Percentiles rank a stretch among this genome's conserved stretches.
Evolutionary conservation across 2,329 filamentous ascomycete species (phyloP).

Genomic region (Juglanconis sp.): DNA sequence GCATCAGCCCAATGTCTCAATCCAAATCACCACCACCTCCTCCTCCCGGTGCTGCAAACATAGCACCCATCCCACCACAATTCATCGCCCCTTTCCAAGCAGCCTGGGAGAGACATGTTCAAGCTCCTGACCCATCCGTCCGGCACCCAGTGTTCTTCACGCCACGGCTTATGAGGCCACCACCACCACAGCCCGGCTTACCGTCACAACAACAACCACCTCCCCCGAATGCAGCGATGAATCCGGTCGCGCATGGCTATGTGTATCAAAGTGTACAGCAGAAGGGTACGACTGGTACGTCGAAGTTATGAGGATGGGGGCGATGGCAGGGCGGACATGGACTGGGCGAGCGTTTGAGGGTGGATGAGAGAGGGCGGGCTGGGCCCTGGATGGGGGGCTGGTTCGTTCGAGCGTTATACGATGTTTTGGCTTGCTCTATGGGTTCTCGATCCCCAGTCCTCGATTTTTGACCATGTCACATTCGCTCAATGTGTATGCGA

Average conservation of each 20-base stretch:
- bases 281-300: constrained; percentile 22
- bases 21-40: constrained; percentile 8
- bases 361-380: background rate
- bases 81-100: constrained; percentile 21
- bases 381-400: background rate
- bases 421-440: too few species aligned
- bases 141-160: constrained; percentile 78
- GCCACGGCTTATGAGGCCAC: constrained; percentile 54
- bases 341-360: too few species aligned
- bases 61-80: constrained; percentile 26
- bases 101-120: constrained; percentile 26
- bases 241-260: constrained; percentile 59
- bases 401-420: background rate
- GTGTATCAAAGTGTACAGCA: constrained; percentile 48
- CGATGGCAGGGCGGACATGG: too few species aligned
- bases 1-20: constrained; percentile 7
- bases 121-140: constrained; percentile 52
- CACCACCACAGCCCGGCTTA: constrained; percentile 23
- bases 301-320: constrained; percentile 34
- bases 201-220: background rate
- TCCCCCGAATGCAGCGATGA: constrained; percentile 25
- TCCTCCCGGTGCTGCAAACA: background rate
- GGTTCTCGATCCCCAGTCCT: too few species aligned
- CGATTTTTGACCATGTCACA: too few species aligned
- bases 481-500: too few species aligned